Conservation (phyloP, 192 early-diverging fungal genomes). For the Gorgonomyces haynaldii region DNA sequence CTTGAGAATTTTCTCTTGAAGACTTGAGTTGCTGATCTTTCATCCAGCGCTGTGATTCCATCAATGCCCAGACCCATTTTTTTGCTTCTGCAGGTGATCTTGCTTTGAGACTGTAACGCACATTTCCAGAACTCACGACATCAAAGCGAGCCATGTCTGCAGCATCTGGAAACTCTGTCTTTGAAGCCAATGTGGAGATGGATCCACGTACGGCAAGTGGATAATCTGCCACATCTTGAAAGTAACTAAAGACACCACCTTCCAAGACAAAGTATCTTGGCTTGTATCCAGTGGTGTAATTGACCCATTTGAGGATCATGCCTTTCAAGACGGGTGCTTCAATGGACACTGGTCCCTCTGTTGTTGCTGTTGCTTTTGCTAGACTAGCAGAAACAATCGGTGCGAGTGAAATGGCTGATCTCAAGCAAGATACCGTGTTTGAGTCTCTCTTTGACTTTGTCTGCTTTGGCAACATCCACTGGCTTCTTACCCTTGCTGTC, state of each 20-base stretch:
- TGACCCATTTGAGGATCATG: constrained; percentile 72
- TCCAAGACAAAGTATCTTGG: constrained; percentile 71
- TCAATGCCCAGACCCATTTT: constrained; percentile 69
- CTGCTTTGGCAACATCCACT: constrained; percentile 32
- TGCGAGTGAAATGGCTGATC: constrained; percentile 22
- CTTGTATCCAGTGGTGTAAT: constrained; percentile 73
- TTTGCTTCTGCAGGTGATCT: constrained; percentile 57
- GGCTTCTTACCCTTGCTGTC: constrained; percentile 55
- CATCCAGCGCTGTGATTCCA: constrained; percentile 66
- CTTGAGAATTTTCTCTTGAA: too few species aligned
- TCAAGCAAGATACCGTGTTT: too few species aligned
- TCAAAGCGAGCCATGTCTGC: constrained; percentile 66
- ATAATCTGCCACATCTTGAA: constrained; percentile 65
- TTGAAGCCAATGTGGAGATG: constrained; percentile 62
- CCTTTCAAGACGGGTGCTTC: constrained; percentile 54
- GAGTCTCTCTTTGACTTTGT: constrained; percentile 17
- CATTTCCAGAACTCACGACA: constrained; percentile 63
- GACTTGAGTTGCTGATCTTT: too few species aligned
- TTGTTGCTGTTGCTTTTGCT: constrained; percentile 13
- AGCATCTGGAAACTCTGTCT: constrained; percentile 43
- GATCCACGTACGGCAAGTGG: constrained; percentile 66
- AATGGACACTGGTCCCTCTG: constrained; percentile 18
- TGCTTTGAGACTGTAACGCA: constrained; percentile 60
- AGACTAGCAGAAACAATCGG: constrained; percentile 20
- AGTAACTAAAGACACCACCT: constrained; percentile 70